Percentiles rank a stretch among this genome's conserved stretches.
These are phyloP conservation scores for Colletotrichum costaricense DNA, from an alignment of 2,329 filamentous ascomycete species.

Conservation along the genomic window DNA sequence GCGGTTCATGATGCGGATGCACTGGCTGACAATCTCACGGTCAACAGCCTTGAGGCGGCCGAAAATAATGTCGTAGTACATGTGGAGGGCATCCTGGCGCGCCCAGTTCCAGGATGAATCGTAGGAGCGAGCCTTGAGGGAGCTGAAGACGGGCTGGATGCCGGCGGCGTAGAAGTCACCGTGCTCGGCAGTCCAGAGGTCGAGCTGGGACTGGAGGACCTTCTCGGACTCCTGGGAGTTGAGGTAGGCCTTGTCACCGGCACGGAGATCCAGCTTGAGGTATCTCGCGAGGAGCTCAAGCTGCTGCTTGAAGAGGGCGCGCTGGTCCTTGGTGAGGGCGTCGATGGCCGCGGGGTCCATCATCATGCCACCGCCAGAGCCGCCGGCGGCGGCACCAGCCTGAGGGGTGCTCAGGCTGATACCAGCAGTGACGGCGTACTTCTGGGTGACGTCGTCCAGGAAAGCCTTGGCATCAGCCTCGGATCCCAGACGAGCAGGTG, in stretches of 20 bases:
- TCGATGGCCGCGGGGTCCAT: slow-evolving; percentile 99
- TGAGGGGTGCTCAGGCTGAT: slow-evolving; percentile 84
- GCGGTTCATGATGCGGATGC: slow-evolving; percentile 99
- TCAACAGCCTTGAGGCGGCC: slow-evolving; percentile 93
- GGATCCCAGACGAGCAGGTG: slow-evolving; percentile 85
- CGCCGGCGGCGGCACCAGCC: slow-evolving; percentile 78
- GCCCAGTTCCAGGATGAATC: slow-evolving; percentile 99
- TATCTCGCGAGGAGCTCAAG: slow-evolving; percentile 95
- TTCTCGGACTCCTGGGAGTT: slow-evolving; percentile 86
- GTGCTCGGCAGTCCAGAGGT: slow-evolving; percentile 95
- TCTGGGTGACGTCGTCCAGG: slow-evolving; percentile 88
- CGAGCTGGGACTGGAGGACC: slow-evolving; percentile 90
- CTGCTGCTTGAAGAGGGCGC: slow-evolving; percentile 97
- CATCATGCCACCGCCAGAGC: slow-evolving; percentile 90
- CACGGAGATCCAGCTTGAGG: slow-evolving; percentile 94
- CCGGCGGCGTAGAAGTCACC: slow-evolving; percentile 96
- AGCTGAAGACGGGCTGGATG: slow-evolving; percentile 93
- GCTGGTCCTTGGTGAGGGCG: slow-evolving; percentile 96
- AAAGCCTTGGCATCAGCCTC: slow-evolving; percentile 93
- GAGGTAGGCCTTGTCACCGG: slow-evolving; percentile 94
- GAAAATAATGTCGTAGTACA: slow-evolving; percentile 99
- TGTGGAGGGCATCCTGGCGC: slow-evolving; percentile 93
- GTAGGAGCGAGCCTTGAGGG: slow-evolving; percentile 94
- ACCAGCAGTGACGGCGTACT: slow-evolving; percentile 87
- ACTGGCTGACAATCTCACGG: slow-evolving; percentile 97